Percentiles rank a stretch among this genome's conserved stretches.
Evolutionary conservation across 176 grass and related monocot species (phyloP).

Genomic region (Juncus inflexus): DNA sequence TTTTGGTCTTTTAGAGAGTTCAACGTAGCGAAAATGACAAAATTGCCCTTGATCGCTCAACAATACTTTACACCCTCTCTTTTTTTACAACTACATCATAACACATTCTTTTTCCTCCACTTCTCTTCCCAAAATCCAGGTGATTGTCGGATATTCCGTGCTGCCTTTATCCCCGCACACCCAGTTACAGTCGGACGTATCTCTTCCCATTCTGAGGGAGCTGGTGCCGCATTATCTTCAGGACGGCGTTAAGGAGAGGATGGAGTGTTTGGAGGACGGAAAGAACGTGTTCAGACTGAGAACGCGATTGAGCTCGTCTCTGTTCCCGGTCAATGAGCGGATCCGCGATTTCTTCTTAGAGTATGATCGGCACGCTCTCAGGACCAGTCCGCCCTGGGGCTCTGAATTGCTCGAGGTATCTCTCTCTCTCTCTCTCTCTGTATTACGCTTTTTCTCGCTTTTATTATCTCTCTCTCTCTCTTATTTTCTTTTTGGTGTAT

Average conservation of each 20-base stretch:
- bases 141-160: constrained; percentile 81
- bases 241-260: constrained; percentile 89
- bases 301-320: constrained; percentile 80
- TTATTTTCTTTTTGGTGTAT: neutral
- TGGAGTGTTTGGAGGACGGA: constrained; percentile 92
- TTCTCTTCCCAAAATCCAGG: constrained; percentile 36
- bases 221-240: constrained; percentile 89
- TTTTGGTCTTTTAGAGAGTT: too few relatives aligned
- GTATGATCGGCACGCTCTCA: constrained; percentile 94
- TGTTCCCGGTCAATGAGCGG: constrained; percentile 93
- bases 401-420: constrained; percentile 97
- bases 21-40: neutral
- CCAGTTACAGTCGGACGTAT: constrained; percentile 92
- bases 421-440: neutral
- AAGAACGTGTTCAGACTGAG: constrained; percentile 88
- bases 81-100: constrained; percentile 16
- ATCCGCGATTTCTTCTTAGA: constrained; percentile 93
- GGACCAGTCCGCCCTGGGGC: constrained; percentile 97
- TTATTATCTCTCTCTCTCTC: neutral
- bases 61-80: too few relatives aligned
- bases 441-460: too few relatives aligned
- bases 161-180: constrained; percentile 86
- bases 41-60: constrained; percentile 1
- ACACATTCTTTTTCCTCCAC: constrained; percentile 24
- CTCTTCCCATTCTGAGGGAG: constrained; percentile 94